Base-by-base conservation (phyloP, 805 yeast genomes). In the Yarrowia deformans region DNA sequence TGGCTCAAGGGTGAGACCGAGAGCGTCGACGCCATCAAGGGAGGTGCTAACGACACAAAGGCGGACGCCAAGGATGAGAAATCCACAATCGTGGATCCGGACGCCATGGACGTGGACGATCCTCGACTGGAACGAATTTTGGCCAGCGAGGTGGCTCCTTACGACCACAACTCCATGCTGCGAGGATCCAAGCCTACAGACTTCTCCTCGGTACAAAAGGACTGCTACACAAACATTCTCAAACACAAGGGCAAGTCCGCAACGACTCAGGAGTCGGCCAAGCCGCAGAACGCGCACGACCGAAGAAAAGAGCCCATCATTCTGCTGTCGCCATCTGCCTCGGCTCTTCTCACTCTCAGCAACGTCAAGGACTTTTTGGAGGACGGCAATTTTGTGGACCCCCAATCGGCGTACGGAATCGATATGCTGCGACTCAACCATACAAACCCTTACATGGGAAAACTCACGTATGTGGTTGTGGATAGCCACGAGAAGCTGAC, bases 401-500 rank as follows among this genome's bases (percentile, higher is more conserved):
- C 68, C 7, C 56, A 48, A 16, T 48, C 68, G 10, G 46, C 68
- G 8, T 63, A 63, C 48, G 68, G 68, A 14, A 48, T 49, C 39
- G 68, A 63, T 16, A 63, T 63, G 68, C 45, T 63, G 23, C 68
- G 68, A 19, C 56, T 63, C 48, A 48, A 48, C 46, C 55, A 49
- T 37, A 48, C 68, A 6, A 85, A 90, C 35, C 86, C 86, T 64
- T 79, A 81, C 63, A 81, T 91, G 43, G 87, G 90, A 16, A 85
- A 83, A 29, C 82, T 88, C 66, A 84, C 87, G 55, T 89, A 91
- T 74, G 83, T 93, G 73, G 90, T 95, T 69, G 98, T 93, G 40
- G 96, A 91, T 76, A 90, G 91, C 69, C 92, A 93, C 6, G 97
- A 93, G 68, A 85, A 88, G 79, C 90, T 90, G 79, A 88, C 90